Evolutionary conservation across 164 flowering plant genomes (phyloP).

Genomic region (Vitis amurensis): DNA sequence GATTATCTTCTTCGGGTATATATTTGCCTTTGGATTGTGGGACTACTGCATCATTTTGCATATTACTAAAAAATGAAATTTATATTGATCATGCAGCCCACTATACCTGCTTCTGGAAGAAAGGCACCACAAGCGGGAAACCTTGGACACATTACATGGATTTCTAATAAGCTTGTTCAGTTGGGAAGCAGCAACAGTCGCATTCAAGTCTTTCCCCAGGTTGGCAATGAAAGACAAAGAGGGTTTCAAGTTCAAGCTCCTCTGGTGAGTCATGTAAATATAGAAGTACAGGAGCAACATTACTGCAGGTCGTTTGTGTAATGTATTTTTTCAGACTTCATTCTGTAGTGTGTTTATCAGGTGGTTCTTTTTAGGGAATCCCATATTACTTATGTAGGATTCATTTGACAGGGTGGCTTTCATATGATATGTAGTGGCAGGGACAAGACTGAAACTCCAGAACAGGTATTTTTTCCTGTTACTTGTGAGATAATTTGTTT

Average conservation of each 20-base stretch:
- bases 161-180: slow-evolving; percentile 83
- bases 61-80: background rate
- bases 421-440: slow-evolving; percentile 99
- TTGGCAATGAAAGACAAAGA: slow-evolving; percentile 14
- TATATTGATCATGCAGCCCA: slow-evolving; percentile 59
- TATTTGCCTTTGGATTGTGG: background rate
- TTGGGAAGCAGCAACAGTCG: slow-evolving; percentile 50
- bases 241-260: too few species aligned
- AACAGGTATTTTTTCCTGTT: slow-evolving; percentile 55
- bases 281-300: too few species aligned
- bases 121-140: slow-evolving; percentile 70
- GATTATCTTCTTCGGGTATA: slow-evolving; percentile 78
- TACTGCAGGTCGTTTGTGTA: too few species aligned
- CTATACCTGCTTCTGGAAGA: slow-evolving; percentile 63
- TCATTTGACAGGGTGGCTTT: slow-evolving; percentile 84
- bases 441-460: slow-evolving; percentile 99
- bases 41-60: background rate
- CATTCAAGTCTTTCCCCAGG: slow-evolving; percentile 73
- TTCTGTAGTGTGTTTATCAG: background rate
- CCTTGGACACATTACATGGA: slow-evolving; percentile 85
- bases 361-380: background rate
- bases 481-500: too few species aligned
- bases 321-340: too few species aligned
- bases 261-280: too few species aligned
- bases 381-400: too few species aligned